A percentile compares a stretch with the other conserved stretches of the same genome.
Evolutionary conservation across 2,329 filamentous ascomycete species (phyloP).

Genomic region (Aspergillus tanneri): DNA sequence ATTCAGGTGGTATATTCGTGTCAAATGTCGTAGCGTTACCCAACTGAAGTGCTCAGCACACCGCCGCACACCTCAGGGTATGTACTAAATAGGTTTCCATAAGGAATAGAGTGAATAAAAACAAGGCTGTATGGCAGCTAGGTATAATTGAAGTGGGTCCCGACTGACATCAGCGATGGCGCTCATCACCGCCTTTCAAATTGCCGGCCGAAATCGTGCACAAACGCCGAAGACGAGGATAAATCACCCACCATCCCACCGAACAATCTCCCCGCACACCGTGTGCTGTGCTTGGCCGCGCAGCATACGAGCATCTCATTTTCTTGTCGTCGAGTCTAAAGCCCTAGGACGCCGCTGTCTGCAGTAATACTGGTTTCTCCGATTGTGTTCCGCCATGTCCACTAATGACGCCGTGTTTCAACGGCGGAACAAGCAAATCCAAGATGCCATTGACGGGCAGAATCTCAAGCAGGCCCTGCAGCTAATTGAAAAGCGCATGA

Average conservation of each 20-base stretch:
- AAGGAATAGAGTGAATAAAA: too few species aligned
- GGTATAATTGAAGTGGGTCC: neutral
- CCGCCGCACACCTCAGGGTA: too few species aligned
- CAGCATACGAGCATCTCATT: slow-evolving; percentile 20
- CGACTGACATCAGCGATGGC: slow-evolving; percentile 5
- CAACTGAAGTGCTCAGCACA: neutral
- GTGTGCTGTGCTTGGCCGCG: slow-evolving; percentile 27
- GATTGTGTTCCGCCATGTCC: slow-evolving; percentile 19
- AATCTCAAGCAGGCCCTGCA: slow-evolving; percentile 52
- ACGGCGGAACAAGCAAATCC: slow-evolving; percentile 50
- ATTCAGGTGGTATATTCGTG: neutral
- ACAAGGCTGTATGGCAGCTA: too few species aligned
- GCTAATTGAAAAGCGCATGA: slow-evolving; percentile 53
- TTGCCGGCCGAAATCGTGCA: slow-evolving; percentile 15
- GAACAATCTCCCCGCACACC: slow-evolving; percentile 17
- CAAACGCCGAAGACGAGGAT: neutral
- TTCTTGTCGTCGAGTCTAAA: neutral
- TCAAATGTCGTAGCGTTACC: neutral
- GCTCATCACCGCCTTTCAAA: slow-evolving; percentile 25
- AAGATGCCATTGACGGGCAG: slow-evolving; percentile 49
- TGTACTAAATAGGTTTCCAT: too few species aligned
- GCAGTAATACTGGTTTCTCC: neutral
- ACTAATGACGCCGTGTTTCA: slow-evolving; percentile 42
- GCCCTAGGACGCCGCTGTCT: neutral
- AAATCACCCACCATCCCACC: slow-evolving; percentile 12